phyloP scores from a whole-genome alignment of 192 early-diverging fungal species.

The Entomortierella chlamydospora region DNA sequence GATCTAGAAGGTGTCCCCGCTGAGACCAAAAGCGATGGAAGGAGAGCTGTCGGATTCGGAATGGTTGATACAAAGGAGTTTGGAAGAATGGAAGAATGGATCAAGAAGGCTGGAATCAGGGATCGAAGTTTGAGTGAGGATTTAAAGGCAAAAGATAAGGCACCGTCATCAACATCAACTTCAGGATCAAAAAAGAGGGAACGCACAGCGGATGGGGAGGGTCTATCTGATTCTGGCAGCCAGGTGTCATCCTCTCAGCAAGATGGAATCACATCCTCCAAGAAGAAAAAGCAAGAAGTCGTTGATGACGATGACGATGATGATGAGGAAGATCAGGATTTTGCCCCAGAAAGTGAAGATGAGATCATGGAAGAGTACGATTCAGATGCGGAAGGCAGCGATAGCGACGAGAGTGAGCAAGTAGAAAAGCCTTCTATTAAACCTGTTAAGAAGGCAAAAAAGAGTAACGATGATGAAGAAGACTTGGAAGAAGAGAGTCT shows the following conservation, averaged over 20 bases:
- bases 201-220: slow-evolving; percentile 15
- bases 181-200: slow-evolving; percentile 19
- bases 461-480: background rate
- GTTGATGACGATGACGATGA: slow-evolving; percentile 14
- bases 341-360: slow-evolving; percentile 50
- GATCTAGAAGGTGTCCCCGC: slow-evolving; percentile 32
- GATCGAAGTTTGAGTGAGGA: slow-evolving; percentile 51
- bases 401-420: background rate
- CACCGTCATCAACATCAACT: background rate
- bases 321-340: slow-evolving; percentile 49
- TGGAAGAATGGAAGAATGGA: slow-evolving; percentile 47
- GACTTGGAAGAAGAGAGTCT: slow-evolving; percentile 17
- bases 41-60: slow-evolving; percentile 30
- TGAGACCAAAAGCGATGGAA: slow-evolving; percentile 12
- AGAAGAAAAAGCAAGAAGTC: background rate
- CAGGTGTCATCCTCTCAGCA: slow-evolving; percentile 5
- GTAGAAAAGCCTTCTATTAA: background rate
- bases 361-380: slow-evolving; percentile 53
- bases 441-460: background rate
- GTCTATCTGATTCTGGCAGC: background rate
- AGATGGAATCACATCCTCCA: background rate
- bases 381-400: slow-evolving; percentile 23
- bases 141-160: slow-evolving; percentile 50
- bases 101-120: slow-evolving; percentile 45
- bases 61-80: slow-evolving; percentile 52